A percentile compares a stretch with the other conserved stretches of the same genome.
These are phyloP conservation scores for Talaromyces atroroseus DNA, from an alignment of 2,329 filamentous ascomycete species.

Conservation along the genomic window DNA sequence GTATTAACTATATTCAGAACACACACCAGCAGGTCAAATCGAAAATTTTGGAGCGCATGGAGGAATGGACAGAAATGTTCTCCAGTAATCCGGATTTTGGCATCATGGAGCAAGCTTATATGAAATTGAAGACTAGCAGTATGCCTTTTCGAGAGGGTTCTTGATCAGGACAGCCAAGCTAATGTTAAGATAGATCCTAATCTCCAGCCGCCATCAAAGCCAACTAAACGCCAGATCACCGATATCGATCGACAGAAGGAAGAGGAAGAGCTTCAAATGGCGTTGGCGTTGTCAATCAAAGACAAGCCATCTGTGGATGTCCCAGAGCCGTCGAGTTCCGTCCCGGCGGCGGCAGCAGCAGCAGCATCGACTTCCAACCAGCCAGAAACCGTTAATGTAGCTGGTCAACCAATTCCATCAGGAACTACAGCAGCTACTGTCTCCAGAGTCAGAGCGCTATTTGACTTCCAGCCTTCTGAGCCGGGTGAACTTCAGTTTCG, in stretches of 20 bases:
- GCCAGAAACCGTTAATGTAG: constrained; percentile 25
- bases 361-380: constrained; percentile 30
- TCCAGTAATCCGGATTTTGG: constrained; percentile 81
- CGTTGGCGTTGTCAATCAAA: constrained; percentile 83
- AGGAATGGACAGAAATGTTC: constrained; percentile 95
- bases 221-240: constrained; percentile 86
- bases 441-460: constrained; percentile 85
- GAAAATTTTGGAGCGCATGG: constrained; percentile 95
- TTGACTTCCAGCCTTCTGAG: constrained; percentile 91
- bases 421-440: constrained; percentile 95
- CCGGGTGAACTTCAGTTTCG: constrained; percentile 92
- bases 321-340: constrained; percentile 30
- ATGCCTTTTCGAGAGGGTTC: constrained; percentile 17
- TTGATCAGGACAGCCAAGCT: not conserved
- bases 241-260: constrained; percentile 88
- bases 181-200: constrained; percentile 64
- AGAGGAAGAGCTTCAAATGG: constrained; percentile 96
- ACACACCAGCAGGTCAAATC: constrained; percentile 94
- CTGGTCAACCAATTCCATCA: constrained; percentile 52
- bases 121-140: constrained; percentile 71
- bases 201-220: constrained; percentile 84
- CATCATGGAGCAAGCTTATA: constrained; percentile 95
- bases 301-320: constrained; percentile 54
- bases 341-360: constrained; percentile 24
- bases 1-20: constrained; percentile 48